Percentiles rank a stretch among this genome's conserved stretches.
Evolutionary conservation across 192 early-diverging fungal species (phyloP).

Genomic region (Backusella luteola): DNA sequence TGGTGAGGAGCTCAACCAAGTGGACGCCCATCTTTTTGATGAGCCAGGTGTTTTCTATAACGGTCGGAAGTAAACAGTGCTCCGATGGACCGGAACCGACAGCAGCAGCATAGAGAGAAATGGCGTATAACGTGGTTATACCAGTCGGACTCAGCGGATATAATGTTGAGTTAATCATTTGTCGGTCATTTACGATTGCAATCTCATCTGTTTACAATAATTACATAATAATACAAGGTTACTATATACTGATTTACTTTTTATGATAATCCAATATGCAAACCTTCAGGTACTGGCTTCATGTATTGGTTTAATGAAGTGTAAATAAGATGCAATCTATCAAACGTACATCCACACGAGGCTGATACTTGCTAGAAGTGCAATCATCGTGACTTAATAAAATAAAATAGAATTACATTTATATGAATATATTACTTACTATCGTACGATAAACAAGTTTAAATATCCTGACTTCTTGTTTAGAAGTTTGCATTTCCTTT

Average conservation of each 20-base stretch:
- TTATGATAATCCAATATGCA: background rate
- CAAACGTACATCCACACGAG: background rate
- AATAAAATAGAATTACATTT: background rate
- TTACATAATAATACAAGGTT: background rate
- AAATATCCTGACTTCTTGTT: background rate
- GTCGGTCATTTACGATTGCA: background rate
- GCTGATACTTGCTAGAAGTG: background rate
- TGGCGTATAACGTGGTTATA: slow-evolving; percentile 2
- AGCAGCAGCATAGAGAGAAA: background rate
- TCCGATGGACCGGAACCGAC: background rate
- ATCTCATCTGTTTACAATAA: background rate
- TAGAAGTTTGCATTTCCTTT: background rate
- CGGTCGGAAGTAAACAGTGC: background rate
- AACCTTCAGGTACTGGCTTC: background rate
- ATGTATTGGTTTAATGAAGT: background rate
- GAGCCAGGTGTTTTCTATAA: background rate
- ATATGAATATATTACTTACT: background rate
- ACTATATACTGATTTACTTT: too few relatives aligned
- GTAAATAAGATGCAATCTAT: slow-evolving; percentile 7
- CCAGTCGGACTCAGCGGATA: slow-evolving; percentile 12
- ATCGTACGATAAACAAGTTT: background rate
- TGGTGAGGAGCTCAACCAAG: background rate
- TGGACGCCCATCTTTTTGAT: background rate
- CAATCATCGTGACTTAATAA: background rate
- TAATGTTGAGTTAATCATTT: background rate